A percentile compares a stretch with the other conserved stretches of the same genome.
Evolutionary conservation across 2,329 filamentous ascomycete genomes (phyloP).

Genomic region (Cordyceps cicadae): DNA sequence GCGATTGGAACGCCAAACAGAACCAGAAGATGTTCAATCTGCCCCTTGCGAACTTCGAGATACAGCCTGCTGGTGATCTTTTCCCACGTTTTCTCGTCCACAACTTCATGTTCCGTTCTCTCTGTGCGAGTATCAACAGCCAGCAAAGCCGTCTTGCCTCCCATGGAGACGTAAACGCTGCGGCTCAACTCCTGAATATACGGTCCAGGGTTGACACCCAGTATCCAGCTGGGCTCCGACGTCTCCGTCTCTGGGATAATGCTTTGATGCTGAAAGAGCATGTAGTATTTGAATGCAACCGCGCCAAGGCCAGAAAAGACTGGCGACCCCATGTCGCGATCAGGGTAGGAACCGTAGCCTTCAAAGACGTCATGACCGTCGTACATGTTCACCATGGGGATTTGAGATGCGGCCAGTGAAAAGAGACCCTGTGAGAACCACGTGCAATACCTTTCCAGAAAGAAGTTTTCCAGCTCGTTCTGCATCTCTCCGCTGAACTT

Average conservation of each 20-base stretch:
- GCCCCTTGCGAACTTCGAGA: slow-evolving; percentile 69
- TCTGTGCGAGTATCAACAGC: slow-evolving; percentile 90
- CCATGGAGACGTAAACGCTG: slow-evolving; percentile 78
- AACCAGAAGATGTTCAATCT: slow-evolving; percentile 84
- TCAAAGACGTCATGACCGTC: slow-evolving; percentile 92
- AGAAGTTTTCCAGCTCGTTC: slow-evolving; percentile 80
- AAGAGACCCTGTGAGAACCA: slow-evolving; percentile 98
- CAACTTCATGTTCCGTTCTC: slow-evolving; percentile 70
- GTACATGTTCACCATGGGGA: slow-evolving; percentile 97
- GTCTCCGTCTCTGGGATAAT: slow-evolving; percentile 69
- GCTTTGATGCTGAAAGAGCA: slow-evolving; percentile 97
- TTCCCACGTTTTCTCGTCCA: slow-evolving; percentile 75
- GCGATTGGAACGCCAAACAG: slow-evolving; percentile 77
- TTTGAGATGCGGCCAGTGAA: slow-evolving; percentile 84
- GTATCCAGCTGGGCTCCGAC: slow-evolving; percentile 83
- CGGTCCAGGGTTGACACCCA: slow-evolving; percentile 72
- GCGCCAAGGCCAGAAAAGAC: slow-evolving; percentile 86
- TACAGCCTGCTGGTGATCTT: slow-evolving; percentile 80
- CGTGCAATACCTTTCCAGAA: slow-evolving; percentile 77
- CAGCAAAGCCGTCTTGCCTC: slow-evolving; percentile 69
- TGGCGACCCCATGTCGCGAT: slow-evolving; percentile 82
- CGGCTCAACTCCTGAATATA: slow-evolving; percentile 84
- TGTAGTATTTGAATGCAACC: slow-evolving; percentile 96
- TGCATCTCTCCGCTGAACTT: slow-evolving; percentile 77
- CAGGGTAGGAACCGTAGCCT: slow-evolving; percentile 86